Base-by-base conservation (phyloP, 495 filamentous ascomycete species). In the Pyrenula aspistea region DNA sequence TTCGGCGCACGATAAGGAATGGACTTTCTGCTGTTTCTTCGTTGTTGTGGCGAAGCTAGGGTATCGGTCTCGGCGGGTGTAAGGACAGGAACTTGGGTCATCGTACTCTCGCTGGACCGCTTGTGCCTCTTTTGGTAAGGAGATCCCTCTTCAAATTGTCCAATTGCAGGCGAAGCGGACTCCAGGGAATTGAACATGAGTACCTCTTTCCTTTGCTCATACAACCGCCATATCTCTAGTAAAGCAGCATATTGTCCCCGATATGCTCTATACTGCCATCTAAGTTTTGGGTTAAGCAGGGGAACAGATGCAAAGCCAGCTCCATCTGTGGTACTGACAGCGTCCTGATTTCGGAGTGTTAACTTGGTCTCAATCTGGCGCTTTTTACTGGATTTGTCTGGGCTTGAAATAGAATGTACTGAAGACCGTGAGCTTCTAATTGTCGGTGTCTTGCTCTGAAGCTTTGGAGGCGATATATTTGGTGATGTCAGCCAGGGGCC, bases 221-320 rank as follows among this genome's bases (percentile, higher is more conserved):
- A 84, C 8, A 92, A 74, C n/a, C 80, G 78, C 91, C 92, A 96
- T 56, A 86, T 80, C 50, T 81, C 84, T 1, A 96, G 76, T 61
- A 94, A 77, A 59, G 92, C 79, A 11, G 92, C 88, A 64, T 96
- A 96, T 42, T 83, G 76, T 54, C 80, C 78, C 19, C 91, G 82
- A 68, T 94, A 96, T 49, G 79, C 77, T 8, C 71, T 71, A 61
- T 89, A 91, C 2, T 84, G 65, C 25, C 72, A 63, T 50, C 77
- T 68, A 49, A 81, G 80, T 25, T 71, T 76, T 3, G 76, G 77
- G 56, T 95, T 84, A 4, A 95, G 76, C 23, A 96, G 75, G 1
- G 88, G 78, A 2, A 81, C 76, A 36, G 76, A 77, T 53, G 85
- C 72, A 67, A 78, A 78, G n/a, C 83, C 83, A 64, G 91, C 87